Base-by-base conservation (phyloP, 495 filamentous ascomycete genomes). In the Platismatia glauca region DNA sequence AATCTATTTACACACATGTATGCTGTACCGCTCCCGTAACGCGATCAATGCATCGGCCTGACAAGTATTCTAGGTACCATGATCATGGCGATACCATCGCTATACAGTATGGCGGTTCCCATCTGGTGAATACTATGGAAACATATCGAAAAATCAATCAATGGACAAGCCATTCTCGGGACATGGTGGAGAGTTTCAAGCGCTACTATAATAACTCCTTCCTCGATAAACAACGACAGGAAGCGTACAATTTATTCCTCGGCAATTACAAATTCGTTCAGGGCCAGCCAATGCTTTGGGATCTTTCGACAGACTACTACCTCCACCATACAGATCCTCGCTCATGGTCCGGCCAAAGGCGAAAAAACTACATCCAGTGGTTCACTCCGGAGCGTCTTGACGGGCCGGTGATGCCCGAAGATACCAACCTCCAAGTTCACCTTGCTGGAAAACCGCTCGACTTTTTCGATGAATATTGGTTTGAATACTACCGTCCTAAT, bases 131-230 rank as follows among this genome's bases (percentile, higher is more conserved):
- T 73, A 98, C 94, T 1, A 96, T 97, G 93, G 92, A 92, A 62
- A 97, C 95, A 3, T 98, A 98, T 72, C 86, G 94, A 57, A 97
- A 96, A 73, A 95, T 96, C 71, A 97, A 97, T 64, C 92, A 97
- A 71, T 98, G 94, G 94, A 96, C 90, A 44, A 96, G 91, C 66
- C 90, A 95, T 69, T 96, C 94, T 9, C 82, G 94, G 50, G 94
- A 98, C 72, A 98, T 98, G 94, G 90, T 98, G 13, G 94, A 98
- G 74, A 95, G 90, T 72, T 97, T 98, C 79, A 98, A 97, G 72
- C 85, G 94, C 37, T 98, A 97, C 75, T 98, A 98, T 75, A 95
- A 97, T 73, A 98, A 98, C 72, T 96, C 92, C 0, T 98, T 98
- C 74, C 80, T 97, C 12, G 94, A 98, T 72, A 89, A 89, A 24